phyloP scores from a whole-genome alignment of 2,329 filamentous ascomycete genomes.

The Epichloe uncinata region DNA sequence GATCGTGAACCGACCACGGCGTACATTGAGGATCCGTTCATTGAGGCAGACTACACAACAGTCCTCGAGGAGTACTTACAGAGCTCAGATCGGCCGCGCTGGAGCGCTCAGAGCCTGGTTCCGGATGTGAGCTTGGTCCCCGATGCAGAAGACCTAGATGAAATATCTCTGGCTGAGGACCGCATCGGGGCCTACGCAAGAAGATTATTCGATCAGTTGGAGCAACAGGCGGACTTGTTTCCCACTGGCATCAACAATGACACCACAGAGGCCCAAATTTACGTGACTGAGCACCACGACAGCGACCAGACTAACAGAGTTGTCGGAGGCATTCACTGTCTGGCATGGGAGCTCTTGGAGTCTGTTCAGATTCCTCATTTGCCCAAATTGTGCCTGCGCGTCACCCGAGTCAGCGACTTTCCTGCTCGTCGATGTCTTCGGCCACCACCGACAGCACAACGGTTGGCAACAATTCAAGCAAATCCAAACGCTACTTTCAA shows the following conservation, averaged over 20 bases:
- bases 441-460: conserved; percentile 3
- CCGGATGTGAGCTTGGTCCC: conserved; percentile 1
- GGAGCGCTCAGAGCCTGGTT: conserved; percentile 9
- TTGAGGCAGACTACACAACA: conserved; percentile 12
- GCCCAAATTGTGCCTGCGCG: conserved; percentile 12
- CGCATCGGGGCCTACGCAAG: conserved; percentile 12
- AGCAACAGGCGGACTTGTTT: conserved; percentile 7
- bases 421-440: conserved; percentile 3
- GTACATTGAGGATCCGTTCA: conserved; percentile 14
- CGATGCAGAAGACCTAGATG: conserved; percentile 2
- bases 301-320: conserved; percentile 1
- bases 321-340: conserved; percentile 12
- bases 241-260: not conserved
- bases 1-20: conserved; percentile 3
- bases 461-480: conserved; percentile 10
- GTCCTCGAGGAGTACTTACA: conserved; percentile 16
- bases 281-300: conserved; percentile 15
- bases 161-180: conserved; percentile 8
- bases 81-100: conserved; percentile 11
- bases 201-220: conserved; percentile 11
- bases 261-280: conserved; percentile 10
- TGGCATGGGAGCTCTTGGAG: conserved; percentile 18
- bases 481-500: conserved; percentile 10
- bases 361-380: conserved; percentile 6
- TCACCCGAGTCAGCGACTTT: conserved; percentile 15